phyloP scores from a whole-genome alignment of 495 filamentous ascomycete species.

The Penicillium egyptiacum region DNA sequence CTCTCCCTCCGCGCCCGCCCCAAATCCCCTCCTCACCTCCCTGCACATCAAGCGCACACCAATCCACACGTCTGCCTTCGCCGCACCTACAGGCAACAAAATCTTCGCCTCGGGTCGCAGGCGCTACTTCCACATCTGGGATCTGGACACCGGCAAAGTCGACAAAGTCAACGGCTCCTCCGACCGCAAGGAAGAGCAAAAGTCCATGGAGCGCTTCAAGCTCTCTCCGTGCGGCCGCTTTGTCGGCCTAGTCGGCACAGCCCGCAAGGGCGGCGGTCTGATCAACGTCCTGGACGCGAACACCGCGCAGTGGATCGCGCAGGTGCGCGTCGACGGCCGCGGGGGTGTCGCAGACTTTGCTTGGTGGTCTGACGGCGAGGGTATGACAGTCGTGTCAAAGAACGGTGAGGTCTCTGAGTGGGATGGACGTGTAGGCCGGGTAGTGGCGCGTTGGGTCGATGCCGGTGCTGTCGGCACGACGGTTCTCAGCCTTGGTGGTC shows the following conservation, averaged over 20 bases:
- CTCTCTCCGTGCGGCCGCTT: slow-evolving; percentile 81
- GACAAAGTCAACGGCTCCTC: slow-evolving; percentile 76
- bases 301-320: slow-evolving; percentile 86
- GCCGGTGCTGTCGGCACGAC: slow-evolving; percentile 87
- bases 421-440: slow-evolving; percentile 60
- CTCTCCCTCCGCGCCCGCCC: slow-evolving; percentile 67
- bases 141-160: slow-evolving; percentile 74
- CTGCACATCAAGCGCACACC: slow-evolving; percentile 81
- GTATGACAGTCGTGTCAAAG: slow-evolving; percentile 74
- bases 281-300: slow-evolving; percentile 79
- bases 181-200: slow-evolving; percentile 75
- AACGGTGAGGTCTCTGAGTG: slow-evolving; percentile 94
- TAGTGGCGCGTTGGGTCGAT: slow-evolving; percentile 82
- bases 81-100: slow-evolving; percentile 44
- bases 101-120: slow-evolving; percentile 85
- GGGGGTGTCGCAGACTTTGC: slow-evolving; percentile 84
- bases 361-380: slow-evolving; percentile 85
- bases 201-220: slow-evolving; percentile 86
- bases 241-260: slow-evolving; percentile 74
- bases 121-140: slow-evolving; percentile 93
- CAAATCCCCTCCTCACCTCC: slow-evolving; percentile 86
- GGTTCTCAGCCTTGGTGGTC: slow-evolving; percentile 73
- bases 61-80: slow-evolving; percentile 76
- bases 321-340: slow-evolving; percentile 77
- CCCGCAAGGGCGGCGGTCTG: slow-evolving; percentile 78